phyloP scores from a whole-genome alignment of 164 flowering plant genomes.

The Pachysandra terminalis region DNA sequence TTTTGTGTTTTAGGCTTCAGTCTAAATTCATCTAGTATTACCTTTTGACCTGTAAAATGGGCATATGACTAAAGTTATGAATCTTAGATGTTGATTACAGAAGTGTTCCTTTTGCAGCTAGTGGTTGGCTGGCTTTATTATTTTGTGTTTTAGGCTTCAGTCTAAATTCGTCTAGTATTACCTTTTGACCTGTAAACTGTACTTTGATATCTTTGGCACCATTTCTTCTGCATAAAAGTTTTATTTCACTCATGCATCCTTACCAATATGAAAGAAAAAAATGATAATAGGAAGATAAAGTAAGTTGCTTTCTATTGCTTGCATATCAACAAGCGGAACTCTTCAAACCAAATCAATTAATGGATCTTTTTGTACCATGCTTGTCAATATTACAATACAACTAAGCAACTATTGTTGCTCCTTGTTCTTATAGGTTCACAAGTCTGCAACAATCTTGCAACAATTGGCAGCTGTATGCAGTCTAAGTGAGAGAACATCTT shows the following conservation, averaged over 20 bases:
- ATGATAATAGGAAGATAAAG: not conserved
- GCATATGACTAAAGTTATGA: too few relatives aligned
- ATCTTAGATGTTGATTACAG: too few relatives aligned
- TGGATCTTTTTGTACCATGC: not conserved
- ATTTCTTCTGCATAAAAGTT: not conserved
- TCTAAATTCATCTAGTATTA: not conserved
- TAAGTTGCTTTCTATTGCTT: not conserved
- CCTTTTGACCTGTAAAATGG: not conserved
- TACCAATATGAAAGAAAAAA: not conserved
- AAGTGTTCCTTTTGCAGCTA: too few relatives aligned
- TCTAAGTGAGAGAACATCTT: slow-evolving; percentile 70
- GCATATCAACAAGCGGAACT: not conserved
- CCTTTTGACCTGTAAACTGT: not conserved
- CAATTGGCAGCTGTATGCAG: slow-evolving; percentile 88
- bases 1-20: not conserved
- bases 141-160: not conserved
- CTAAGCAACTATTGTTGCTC: slow-evolving; percentile 2
- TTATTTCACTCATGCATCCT: not conserved
- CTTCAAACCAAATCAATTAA: too few relatives aligned
- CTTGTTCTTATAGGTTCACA: slow-evolving; percentile 67
- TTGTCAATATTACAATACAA: not conserved
- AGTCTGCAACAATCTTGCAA: slow-evolving; percentile 85
- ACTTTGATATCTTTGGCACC: not conserved
- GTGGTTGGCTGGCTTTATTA: too few relatives aligned
- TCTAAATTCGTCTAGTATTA: not conserved